Conservation (phyloP, 176 grass and related monocot genomes). For the Pontederia crassipes region DNA sequence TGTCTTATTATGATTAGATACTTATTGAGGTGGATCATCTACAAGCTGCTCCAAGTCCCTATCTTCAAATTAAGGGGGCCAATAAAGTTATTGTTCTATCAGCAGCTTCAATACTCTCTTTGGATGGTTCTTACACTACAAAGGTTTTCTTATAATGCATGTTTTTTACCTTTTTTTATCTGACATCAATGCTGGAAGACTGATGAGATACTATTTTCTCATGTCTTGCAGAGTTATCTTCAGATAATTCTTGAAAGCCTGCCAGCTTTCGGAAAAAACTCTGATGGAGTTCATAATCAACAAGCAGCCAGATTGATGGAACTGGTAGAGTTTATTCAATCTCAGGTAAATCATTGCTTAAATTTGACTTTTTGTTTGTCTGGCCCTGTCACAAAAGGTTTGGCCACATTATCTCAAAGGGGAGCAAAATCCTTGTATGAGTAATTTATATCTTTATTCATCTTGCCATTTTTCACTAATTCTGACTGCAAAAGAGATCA, state of each 20-base stretch:
- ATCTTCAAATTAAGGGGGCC: conserved; percentile 96
- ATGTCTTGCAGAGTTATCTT: conserved; percentile 45
- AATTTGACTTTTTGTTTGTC: background rate
- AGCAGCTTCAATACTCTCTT: conserved; percentile 66
- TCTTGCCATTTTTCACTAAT: too few species aligned
- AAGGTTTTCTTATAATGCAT: conserved; percentile 42
- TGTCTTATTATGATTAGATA: conserved; percentile 35
- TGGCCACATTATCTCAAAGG: too few species aligned
- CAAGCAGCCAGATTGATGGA: conserved; percentile 86
- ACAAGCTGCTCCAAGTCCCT: conserved; percentile 57
- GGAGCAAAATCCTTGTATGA: too few species aligned
- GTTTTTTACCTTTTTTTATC: background rate
- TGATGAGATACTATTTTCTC: background rate
- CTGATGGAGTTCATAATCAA: conserved; percentile 69
- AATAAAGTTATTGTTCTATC: conserved; percentile 80
- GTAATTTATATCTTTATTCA: too few species aligned
- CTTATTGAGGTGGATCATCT: conserved; percentile 97
- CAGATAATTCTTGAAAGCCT: conserved; percentile 97
- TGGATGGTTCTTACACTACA: conserved; percentile 88
- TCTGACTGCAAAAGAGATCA: too few species aligned
- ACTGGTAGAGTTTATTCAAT: conserved; percentile 89
- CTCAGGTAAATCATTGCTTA: conserved; percentile 47
- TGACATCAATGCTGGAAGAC: background rate
- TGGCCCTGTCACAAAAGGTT: background rate
- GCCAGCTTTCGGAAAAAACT: conserved; percentile 43